phyloP scores from a whole-genome alignment of 768 basidiomycete species.

The Austroboletus eburneus region DNA sequence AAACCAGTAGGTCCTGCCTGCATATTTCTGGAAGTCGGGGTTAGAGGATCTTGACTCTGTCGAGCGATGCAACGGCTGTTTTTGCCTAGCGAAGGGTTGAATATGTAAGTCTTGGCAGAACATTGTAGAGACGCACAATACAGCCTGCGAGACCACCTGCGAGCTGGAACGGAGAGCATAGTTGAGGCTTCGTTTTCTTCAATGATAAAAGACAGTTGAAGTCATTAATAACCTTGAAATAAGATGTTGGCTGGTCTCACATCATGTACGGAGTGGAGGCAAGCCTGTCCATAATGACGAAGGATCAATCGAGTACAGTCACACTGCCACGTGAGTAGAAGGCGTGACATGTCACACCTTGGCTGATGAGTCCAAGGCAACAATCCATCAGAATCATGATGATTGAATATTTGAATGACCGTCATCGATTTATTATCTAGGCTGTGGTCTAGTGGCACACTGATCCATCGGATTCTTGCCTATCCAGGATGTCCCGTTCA shows the following conservation, averaged over 20 bases:
- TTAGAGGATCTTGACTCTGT: conserved; percentile 98
- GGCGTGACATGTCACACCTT: not conserved
- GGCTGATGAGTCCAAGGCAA: too few species aligned
- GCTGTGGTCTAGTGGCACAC: too few species aligned
- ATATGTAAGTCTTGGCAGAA: conserved; percentile 2
- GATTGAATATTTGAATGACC: too few species aligned
- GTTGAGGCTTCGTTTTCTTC: conserved; percentile 52
- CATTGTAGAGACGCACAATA: conserved; percentile 65
- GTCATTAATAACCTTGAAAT: conserved; percentile 26
- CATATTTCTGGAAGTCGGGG: conserved; percentile 90
- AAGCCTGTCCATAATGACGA: not conserved
- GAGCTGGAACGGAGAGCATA: conserved; percentile 78
- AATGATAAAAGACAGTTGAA: conserved; percentile 33
- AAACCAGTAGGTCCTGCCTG: conserved; percentile 54
- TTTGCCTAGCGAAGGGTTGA: conserved; percentile 61
- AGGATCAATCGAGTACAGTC: conserved; percentile 13
- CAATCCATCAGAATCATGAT: too few species aligned
- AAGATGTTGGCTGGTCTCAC: conserved; percentile 1
- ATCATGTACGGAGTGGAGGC: conserved; percentile 8
- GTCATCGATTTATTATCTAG: too few species aligned
- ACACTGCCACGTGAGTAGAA: conserved; percentile 12
- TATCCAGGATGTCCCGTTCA: too few species aligned
- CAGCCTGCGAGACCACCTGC: conserved; percentile 95
- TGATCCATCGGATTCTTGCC: too few species aligned
- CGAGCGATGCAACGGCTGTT: conserved; percentile 91